phyloP scores from a whole-genome alignment of 345 rosid genomes.

The Populus alba region DNA sequence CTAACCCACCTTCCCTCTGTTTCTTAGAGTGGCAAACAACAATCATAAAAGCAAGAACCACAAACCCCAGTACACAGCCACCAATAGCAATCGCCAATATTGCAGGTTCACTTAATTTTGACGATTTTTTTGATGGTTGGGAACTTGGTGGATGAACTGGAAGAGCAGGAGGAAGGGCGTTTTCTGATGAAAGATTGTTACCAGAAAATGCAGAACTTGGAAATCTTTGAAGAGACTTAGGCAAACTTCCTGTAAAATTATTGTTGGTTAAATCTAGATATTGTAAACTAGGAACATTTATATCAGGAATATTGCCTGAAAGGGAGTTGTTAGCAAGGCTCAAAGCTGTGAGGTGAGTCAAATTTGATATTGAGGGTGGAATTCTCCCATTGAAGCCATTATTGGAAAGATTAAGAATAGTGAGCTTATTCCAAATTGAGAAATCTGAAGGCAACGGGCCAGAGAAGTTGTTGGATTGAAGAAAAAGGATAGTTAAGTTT shows the following conservation, averaged over 20 bases:
- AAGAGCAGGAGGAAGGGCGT: constrained; percentile 23
- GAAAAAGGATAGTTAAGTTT: constrained; percentile 27
- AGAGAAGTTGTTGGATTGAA: constrained; percentile 37
- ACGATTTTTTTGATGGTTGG: constrained; percentile 17
- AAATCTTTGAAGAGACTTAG: constrained; percentile 21
- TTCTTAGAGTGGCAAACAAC: constrained; percentile 18
- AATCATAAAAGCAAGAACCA: constrained; percentile 17
- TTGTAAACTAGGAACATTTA: constrained; percentile 23
- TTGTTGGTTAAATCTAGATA: constrained; percentile 22
- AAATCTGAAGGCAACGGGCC: constrained; percentile 38
- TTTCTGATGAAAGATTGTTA: constrained; percentile 19
- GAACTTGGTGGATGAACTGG: constrained; percentile 23
- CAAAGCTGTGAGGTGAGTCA: constrained; percentile 28
- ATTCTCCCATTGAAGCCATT: constrained; percentile 37
- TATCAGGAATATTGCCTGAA: constrained; percentile 40
- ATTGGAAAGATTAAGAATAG: constrained; percentile 33
- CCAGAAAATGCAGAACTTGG: constrained; percentile 27
- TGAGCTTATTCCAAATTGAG: constrained; percentile 32
- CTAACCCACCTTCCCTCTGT: constrained; percentile 3
- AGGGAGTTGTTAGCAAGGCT: constrained; percentile 36
- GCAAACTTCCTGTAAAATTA: constrained; percentile 18
- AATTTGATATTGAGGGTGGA: constrained; percentile 29
- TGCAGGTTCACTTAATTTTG: constrained; percentile 18
- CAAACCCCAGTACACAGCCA: constrained; percentile 17
- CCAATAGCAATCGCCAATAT: constrained; percentile 29